Evolutionary conservation across 306 rosid species (phyloP), one percentile per base, ranked within the genome.

Genomic region (Begonia fuchsioides): DNA sequence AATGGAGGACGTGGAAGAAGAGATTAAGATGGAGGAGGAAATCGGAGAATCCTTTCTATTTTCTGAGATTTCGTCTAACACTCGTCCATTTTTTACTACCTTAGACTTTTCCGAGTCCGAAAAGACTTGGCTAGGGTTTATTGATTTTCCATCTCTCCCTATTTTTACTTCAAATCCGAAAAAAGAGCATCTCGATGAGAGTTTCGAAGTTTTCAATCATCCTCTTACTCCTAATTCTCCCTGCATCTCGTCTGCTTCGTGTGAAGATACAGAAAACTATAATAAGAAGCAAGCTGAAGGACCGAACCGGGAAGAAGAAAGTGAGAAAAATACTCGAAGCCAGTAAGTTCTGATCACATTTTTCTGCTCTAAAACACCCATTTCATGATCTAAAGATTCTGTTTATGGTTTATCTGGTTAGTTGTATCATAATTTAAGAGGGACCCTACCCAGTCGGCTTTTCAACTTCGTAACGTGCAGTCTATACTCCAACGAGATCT

Each of bases 161-260:
- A 13, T 26, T 9, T 8, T 35, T 9, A 15, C 15, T 49, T 19
- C 53, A 10, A 19, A 10, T 49, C 53, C n/a, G 7, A 26, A 26
- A 13, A 7, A 12, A 3, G 6, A 8, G 15, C n/a, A n/a, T 15
- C n/a, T 55, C n/a, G 44, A 54, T 11, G 50, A 44, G 9, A n/a
- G 32, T 11, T 26, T 90, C 0, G 94, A 81, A 68, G 85, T 57
- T 1, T 13, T 80, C 18, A 80, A 80, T 35, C 47, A 41, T 12
- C 84, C 93, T 3, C 61, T 80, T 0, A 72, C 93, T 1, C 86
- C 93, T 0, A 69, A 79, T 75, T 83, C 35, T 26, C 35, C 72
- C 3, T 81, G 87, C 13, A 62, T 78, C 56, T 81, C 97, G 0
- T 84, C 87, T 0, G 78, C 90, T 1, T 76, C 90, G 0, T 11